A percentile compares a stretch with the other conserved stretches of the same genome.
phyloP scores from a whole-genome alignment of 176 grass and related monocot species.

The Musa troglodytarum region DNA sequence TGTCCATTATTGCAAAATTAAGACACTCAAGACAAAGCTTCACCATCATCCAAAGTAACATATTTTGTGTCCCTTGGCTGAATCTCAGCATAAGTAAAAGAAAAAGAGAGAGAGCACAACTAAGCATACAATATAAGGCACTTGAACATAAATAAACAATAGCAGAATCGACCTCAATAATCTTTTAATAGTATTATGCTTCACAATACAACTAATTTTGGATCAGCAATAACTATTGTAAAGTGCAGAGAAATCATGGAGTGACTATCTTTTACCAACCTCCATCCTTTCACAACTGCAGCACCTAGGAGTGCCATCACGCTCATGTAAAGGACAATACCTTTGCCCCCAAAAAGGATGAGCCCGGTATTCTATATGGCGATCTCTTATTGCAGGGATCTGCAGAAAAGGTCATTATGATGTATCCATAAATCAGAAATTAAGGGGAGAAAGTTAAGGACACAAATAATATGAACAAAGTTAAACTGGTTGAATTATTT shows the following conservation, averaged over 20 bases:
- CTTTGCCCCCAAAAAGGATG: constrained; percentile 94
- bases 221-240: neutral
- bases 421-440: constrained; percentile 4
- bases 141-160: neutral
- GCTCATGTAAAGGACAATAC: constrained; percentile 87
- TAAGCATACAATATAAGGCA: neutral
- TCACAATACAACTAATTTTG: neutral
- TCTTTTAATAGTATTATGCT: constrained; percentile 2
- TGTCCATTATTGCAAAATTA: constrained; percentile 81
- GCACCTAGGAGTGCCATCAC: constrained; percentile 78
- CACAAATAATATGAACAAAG: constrained; percentile 5
- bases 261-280: constrained; percentile 31
- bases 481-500: neutral
- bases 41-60: constrained; percentile 84
- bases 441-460: neutral
- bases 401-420: constrained; percentile 17
- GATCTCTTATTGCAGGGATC: constrained; percentile 74
- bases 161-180: neutral
- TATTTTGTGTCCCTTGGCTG: constrained; percentile 67
- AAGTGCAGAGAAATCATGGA: neutral
- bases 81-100: constrained; percentile 16
- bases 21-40: constrained; percentile 93
- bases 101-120: neutral
- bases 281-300: constrained; percentile 98
- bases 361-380: constrained; percentile 72